phyloP scores from a whole-genome alignment of 805 yeast species.

The Candida verbasci region DNA sequence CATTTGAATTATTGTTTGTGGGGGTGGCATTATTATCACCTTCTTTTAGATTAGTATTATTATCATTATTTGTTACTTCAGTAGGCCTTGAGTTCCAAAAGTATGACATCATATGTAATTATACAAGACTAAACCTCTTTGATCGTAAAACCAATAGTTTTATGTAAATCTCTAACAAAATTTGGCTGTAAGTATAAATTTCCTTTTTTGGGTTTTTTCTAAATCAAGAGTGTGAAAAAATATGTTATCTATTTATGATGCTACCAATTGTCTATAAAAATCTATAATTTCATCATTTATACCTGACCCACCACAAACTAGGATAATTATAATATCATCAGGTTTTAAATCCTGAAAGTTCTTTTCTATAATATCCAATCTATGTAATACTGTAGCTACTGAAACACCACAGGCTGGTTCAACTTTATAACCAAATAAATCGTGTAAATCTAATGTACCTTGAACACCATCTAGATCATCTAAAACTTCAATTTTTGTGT shows the following conservation, averaged over 20 bases:
- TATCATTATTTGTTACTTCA: neutral
- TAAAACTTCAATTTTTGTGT: constrained; percentile 14
- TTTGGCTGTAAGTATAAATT: neutral
- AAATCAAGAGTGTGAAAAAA: constrained; percentile 5
- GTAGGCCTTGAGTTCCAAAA: neutral
- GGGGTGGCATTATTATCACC: neutral
- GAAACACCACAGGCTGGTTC: constrained; percentile 36
- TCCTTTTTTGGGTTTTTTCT: constrained; percentile 2
- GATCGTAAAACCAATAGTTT: no score
- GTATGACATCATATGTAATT: neutral
- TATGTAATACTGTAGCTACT: constrained; percentile 12
- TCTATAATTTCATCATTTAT: constrained; percentile 7
- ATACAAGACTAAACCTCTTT: no score
- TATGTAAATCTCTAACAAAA: no score
- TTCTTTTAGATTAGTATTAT: neutral
- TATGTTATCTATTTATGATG: neutral
- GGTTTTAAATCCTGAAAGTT: constrained; percentile 11
- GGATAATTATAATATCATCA: constrained; percentile 22
- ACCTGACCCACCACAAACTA: constrained; percentile 29
- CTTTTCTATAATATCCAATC: constrained; percentile 11
- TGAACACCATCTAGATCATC: constrained; percentile 23
- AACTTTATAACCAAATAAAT: constrained; percentile 16
- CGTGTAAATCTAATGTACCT: constrained; percentile 20
- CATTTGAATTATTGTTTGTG: no score
- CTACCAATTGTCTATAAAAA: constrained; percentile 8